Evolutionary conservation across 805 yeast genomes (phyloP), one percentile per base, ranked within the genome.

Genomic region (Saturnispora hagleri): DNA sequence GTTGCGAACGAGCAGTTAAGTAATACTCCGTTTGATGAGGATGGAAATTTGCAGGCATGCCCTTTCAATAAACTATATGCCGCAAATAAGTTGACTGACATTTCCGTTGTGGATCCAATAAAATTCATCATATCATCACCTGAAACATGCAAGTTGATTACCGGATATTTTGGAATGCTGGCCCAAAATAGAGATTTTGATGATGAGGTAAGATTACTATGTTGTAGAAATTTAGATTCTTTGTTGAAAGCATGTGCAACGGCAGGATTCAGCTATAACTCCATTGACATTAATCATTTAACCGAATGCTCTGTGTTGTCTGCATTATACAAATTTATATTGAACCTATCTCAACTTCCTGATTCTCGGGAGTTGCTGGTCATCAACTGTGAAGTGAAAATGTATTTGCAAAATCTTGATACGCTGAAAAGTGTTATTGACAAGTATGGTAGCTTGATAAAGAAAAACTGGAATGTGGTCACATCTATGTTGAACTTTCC

Each of bases 381-480:
- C 1, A 69, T 78, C 51, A 79, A 79, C 56, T 76, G 81, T 33
- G 89, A 84, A 57, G 75, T 82, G 2, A 90, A 85, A 50, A 79
- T 89, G 54, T 80, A 84, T 54, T 73, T 85, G 17, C 75, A 75
- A 28, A 67, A 79, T 0, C 69, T 90, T 41, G 75, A 79, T 28
- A 83, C 88, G 0, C 64, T 91, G 48, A 84, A 82, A 61, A 80
- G 75, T 31, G 71, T 90, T n/a, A 73, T 91, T 33, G 95, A 89
- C 60, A 81, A 84, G 58, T 85, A 80, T 62, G 97, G 95, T 1
- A 74, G 75, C 35, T 68, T 73, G 6, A 71, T 83, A 48, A 70
- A 72, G 43, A 68, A 69, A 45, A 64, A 74, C n/a, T 91, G 98
- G 98, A 76, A 77, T 36, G 66, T 73, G 3, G 84, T 89, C 1